Percentiles rank a stretch among this genome's conserved stretches.
phyloP scores from a whole-genome alignment of 2,329 filamentous ascomycete genomes.

The Talaromyces funiculosus region DNA sequence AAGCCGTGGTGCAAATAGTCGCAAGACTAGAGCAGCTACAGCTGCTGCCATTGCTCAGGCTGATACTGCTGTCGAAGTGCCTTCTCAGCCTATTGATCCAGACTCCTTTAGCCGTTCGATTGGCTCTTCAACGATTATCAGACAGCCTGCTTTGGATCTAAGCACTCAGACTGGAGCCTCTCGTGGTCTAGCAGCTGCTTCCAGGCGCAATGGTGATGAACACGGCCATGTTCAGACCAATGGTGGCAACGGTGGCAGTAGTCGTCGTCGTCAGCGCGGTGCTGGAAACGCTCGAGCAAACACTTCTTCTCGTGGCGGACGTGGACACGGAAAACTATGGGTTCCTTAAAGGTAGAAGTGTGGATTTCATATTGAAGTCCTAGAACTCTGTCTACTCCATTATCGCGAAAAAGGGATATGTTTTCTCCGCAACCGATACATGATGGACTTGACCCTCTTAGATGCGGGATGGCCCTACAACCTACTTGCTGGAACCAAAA shows the following conservation, averaged over 20 bases:
- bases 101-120: conserved; percentile 44
- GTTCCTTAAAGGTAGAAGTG: conserved; percentile 35
- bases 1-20: conserved; percentile 24
- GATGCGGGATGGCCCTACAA: neutral
- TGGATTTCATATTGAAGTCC: neutral
- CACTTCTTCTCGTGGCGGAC: conserved; percentile 27
- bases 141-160: conserved; percentile 26
- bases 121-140: conserved; percentile 22
- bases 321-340: conserved; percentile 41
- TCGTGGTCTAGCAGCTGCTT: conserved; percentile 30
- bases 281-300: conserved; percentile 30
- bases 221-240: conserved; percentile 15
- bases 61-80: conserved; percentile 37
- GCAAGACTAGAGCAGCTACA: conserved; percentile 27
- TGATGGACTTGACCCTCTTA: neutral
- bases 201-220: conserved; percentile 26
- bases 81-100: conserved; percentile 44
- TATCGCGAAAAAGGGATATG: conserved; percentile 1
- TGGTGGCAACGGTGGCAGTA: neutral
- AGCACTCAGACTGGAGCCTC: conserved; percentile 29
- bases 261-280: conserved; percentile 18
- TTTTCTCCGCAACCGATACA: conserved; percentile 1
- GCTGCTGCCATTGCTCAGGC: conserved; percentile 18
- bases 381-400: neutral
- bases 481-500: conserved; percentile 1